Evolutionary conservation across 2,329 filamentous ascomycete genomes (phyloP).

Genomic region (Microcera coccophila): DNA sequence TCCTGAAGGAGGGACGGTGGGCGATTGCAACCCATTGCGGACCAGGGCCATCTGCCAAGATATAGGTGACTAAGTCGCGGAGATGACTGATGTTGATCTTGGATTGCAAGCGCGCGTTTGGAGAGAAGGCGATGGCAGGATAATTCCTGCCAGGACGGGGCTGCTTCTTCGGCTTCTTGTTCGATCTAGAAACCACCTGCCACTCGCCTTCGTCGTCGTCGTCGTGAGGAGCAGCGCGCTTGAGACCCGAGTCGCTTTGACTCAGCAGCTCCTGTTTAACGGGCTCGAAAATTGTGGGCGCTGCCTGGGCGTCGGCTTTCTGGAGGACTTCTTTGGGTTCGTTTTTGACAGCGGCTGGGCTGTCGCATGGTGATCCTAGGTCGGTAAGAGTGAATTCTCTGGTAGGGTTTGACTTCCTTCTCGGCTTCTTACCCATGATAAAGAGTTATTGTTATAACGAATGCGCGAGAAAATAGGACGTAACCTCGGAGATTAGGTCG

Average conservation of each 20-base stretch:
- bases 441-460: slow-evolving; percentile 6
- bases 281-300: background rate
- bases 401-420: slow-evolving; percentile 12
- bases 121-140: slow-evolving; percentile 56
- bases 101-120: slow-evolving; percentile 54
- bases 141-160: slow-evolving; percentile 56
- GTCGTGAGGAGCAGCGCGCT: slow-evolving; percentile 46
- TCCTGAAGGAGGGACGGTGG: slow-evolving; percentile 62
- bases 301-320: background rate
- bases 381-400: slow-evolving; percentile 17
- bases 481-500: too few species aligned
- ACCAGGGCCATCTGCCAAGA: slow-evolving; percentile 61
- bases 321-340: too few species aligned
- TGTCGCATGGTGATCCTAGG: slow-evolving; percentile 6
- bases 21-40: slow-evolving; percentile 63
- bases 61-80: slow-evolving; percentile 61
- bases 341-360: slow-evolving; percentile 7
- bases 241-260: slow-evolving; percentile 41
- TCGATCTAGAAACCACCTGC: slow-evolving; percentile 52
- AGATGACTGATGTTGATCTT: slow-evolving; percentile 61
- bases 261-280: slow-evolving; percentile 7
- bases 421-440: slow-evolving; percentile 25
- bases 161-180: slow-evolving; percentile 59
- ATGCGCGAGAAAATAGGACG: too few species aligned
- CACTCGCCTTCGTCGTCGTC: slow-evolving; percentile 44